Percentiles rank a stretch among this genome's conserved stretches.
These are phyloP conservation scores for Aureobasidium leucospermi DNA, from an alignment of 2,329 filamentous ascomycete species.

Conservation along the genomic window DNA sequence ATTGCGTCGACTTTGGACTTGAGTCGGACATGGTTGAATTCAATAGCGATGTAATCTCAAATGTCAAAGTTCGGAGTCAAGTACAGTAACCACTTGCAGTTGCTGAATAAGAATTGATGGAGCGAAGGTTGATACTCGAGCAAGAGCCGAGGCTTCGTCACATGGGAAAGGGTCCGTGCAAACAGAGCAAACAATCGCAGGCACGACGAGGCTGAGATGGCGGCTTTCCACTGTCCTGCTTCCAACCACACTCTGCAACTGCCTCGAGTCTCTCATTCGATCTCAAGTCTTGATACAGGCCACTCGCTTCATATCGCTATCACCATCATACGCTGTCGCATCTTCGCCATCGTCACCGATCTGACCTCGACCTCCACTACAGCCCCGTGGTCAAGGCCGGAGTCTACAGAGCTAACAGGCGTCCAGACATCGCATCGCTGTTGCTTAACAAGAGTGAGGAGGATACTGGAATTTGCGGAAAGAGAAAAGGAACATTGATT, in stretches of 20 bases:
- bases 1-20: not conserved
- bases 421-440: not conserved
- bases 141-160: constrained; percentile 1
- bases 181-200: constrained; percentile 3
- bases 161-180: not conserved
- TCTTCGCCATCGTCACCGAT: not conserved
- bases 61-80: too few relatives aligned
- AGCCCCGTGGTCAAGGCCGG: not conserved
- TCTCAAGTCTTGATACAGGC: not conserved
- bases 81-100: too few relatives aligned
- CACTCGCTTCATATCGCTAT: too few relatives aligned
- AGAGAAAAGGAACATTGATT: not conserved
- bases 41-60: too few relatives aligned
- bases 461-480: not conserved
- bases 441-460: not conserved
- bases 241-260: not conserved
- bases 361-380: not conserved
- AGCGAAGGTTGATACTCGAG: not conserved
- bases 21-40: not conserved
- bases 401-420: not conserved
- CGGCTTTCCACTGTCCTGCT: not conserved
- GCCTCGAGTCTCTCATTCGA: not conserved
- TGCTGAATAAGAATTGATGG: not conserved
- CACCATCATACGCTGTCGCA: not conserved
- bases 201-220: not conserved